These are phyloP conservation scores for Ceratocystis smalleyi DNA, from an alignment of 2,329 filamentous ascomycete genomes.

Conservation along the genomic window DNA sequence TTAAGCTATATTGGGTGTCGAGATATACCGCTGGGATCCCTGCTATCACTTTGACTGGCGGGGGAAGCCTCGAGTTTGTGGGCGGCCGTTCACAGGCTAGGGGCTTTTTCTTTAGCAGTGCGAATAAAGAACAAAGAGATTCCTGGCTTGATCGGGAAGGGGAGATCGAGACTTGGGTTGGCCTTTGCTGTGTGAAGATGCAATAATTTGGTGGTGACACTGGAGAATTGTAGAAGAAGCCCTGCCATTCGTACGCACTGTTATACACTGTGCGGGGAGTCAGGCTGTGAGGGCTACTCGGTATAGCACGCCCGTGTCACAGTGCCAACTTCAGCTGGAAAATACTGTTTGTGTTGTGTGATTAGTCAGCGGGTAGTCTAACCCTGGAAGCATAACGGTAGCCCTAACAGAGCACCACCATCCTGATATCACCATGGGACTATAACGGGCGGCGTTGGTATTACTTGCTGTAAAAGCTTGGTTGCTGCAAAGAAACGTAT, in stretches of 20 bases:
- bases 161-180: background rate
- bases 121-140: background rate
- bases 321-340: background rate
- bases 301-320: background rate
- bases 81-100: background rate
- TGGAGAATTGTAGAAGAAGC: background rate
- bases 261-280: background rate
- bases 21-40: background rate
- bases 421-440: background rate
- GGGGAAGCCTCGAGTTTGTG: background rate
- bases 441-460: too few species aligned
- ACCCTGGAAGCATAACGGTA: background rate
- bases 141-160: background rate
- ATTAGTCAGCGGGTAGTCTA: background rate
- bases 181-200: background rate
- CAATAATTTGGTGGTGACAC: background rate
- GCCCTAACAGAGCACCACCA: background rate
- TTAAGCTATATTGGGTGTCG: slow-evolving; percentile 3
- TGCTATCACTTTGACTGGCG: slow-evolving; percentile 4
- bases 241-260: background rate
- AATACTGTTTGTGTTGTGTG: background rate
- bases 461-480: too few species aligned
- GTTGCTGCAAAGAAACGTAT: too few species aligned
- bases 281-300: background rate
- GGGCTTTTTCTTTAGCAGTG: background rate